Evolutionary conservation across 768 basidiomycete species (phyloP).

Genomic region (Suillus americanus): DNA sequence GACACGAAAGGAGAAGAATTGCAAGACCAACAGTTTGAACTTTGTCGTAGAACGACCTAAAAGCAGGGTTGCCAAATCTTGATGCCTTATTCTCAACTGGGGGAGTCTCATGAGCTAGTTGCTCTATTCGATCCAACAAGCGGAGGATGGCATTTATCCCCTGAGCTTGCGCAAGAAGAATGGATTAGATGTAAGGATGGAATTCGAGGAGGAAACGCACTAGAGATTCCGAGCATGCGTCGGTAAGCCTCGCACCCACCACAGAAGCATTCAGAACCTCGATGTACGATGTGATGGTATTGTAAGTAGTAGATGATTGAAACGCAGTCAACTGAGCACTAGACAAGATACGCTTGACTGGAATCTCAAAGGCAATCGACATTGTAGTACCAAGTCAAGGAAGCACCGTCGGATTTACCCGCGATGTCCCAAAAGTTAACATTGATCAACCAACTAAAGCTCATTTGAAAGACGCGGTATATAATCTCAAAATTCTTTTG

Average conservation of each 20-base stretch:
- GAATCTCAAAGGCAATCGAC: constrained; percentile 44
- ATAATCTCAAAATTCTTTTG: background rate
- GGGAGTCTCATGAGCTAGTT: constrained; percentile 67
- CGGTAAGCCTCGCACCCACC: constrained; percentile 72
- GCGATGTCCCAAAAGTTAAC: background rate
- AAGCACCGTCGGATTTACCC: background rate
- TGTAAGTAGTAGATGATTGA: constrained; percentile 69
- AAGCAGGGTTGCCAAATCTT: constrained; percentile 97
- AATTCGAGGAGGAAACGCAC: constrained; percentile 42
- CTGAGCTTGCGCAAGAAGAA: constrained; percentile 38
- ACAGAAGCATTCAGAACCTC: constrained; percentile 74
- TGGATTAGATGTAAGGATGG: constrained; percentile 6
- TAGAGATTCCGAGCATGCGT: constrained; percentile 53
- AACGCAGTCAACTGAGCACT: constrained; percentile 81
- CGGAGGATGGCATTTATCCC: constrained; percentile 59
- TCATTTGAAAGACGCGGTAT: background rate
- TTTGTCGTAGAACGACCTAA: constrained; percentile 87
- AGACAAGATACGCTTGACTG: constrained; percentile 73
- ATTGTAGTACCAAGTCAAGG: constrained; percentile 12
- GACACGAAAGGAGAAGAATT: background rate
- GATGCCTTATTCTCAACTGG: constrained; percentile 89
- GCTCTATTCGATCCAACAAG: constrained; percentile 67
- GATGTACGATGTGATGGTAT: constrained; percentile 67
- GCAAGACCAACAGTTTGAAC: constrained; percentile 55
- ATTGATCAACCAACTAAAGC: background rate